phyloP scores from a whole-genome alignment of 2,329 filamentous ascomycete species.

The Ceratocystis huliohia region DNA sequence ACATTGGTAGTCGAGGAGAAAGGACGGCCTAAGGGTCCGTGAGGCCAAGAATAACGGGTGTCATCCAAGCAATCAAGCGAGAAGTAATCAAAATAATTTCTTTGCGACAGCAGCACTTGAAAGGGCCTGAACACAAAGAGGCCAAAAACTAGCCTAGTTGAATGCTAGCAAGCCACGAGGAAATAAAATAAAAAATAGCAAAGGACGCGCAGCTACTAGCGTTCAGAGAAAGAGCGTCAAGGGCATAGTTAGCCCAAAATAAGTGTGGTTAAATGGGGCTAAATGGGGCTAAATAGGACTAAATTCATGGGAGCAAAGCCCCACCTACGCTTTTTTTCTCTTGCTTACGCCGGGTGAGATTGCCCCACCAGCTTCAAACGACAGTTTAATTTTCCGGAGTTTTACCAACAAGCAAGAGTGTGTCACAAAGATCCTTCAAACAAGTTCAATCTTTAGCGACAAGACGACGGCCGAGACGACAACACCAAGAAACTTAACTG shows the following conservation, averaged over 20 bases:
- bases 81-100: not conserved
- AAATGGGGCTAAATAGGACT: not conserved
- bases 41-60: not conserved
- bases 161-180: not conserved
- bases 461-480: not conserved
- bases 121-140: not conserved
- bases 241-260: not conserved
- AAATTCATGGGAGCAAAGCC: not conserved
- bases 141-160: no score
- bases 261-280: not conserved
- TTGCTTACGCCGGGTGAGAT: not conserved
- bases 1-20: not conserved
- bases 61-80: no score
- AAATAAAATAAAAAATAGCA: not conserved
- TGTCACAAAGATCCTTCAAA: slow-evolving; percentile 1
- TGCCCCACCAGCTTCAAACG: slow-evolving; percentile 3
- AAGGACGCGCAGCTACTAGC: no score
- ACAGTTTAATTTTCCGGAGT: not conserved
- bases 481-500: not conserved
- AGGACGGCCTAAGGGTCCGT: not conserved
- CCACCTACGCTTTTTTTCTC: not conserved
- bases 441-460: not conserved
- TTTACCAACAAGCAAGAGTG: not conserved
- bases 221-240: no score
- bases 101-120: not conserved